Base-by-base conservation (phyloP, 2,329 filamentous ascomycete genomes). In the Zymoseptoria ardabiliae region DNA sequence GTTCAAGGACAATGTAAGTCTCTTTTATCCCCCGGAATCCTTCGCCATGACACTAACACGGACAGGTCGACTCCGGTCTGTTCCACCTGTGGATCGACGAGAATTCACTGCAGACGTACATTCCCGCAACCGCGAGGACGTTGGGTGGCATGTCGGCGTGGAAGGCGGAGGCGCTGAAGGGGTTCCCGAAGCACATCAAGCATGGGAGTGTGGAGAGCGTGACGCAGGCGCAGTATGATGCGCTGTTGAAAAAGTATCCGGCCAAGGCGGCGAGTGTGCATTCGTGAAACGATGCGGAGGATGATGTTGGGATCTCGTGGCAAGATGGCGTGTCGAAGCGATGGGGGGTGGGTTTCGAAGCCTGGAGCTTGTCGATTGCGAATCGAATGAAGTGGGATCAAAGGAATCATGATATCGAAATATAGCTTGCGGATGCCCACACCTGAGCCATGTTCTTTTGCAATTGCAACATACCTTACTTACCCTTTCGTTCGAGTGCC, bases 51-150 rank as follows among this genome's bases (percentile, higher is more conserved):
- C 8, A 7, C 9, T 25, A 28, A 28, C 8, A 2, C 1, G 25
- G 4, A 28, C 8, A 53, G 51, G 23, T 63, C 54, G 60, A 63
- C 52, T 28, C 54, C 7, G 61, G 58, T 11, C 61, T 63, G 7
- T 63, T 61, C 51, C 63, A 65, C 23, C 28, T 63, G 4, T 63
- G 61, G 61, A 62, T 63, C 35, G 63, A 65, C 45, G 59, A 63
- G 58, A 65, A 63, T 28, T 58, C 59, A 7, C 52, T 61, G 22
- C 59, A 65, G 54, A 57, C 56, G 2, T 63, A 65, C 53, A 61
- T 65, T 13, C 63, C 63, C 3, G 59, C 63, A 1, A 61, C 61
- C 2, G 61, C 63, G 11, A 53, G 63, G 28, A 65, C 63, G 13
- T 28, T 63, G 53, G 57, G 63, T 48, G 56, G 58, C 52, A 64